phyloP scores from a whole-genome alignment of 805 yeast species.

The Suhomyces tanzawaensis region DNA sequence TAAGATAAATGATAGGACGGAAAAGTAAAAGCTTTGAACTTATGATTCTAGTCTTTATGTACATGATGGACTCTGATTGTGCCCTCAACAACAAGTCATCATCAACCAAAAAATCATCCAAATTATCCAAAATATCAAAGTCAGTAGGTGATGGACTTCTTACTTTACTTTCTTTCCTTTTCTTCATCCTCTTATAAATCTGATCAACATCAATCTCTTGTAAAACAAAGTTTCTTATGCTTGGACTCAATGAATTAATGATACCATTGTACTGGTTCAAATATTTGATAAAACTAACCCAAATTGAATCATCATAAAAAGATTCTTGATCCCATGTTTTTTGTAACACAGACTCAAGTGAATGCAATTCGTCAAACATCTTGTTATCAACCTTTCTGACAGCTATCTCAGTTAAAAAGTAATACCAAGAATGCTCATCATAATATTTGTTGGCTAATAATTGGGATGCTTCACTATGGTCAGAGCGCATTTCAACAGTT shows the following conservation, averaged over 20 bases:
- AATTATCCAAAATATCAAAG: conserved; percentile 19
- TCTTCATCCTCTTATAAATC: conserved; percentile 26
- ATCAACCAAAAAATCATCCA: conserved; percentile 35
- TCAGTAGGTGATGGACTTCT: conserved; percentile 3
- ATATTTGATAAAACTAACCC: conserved; percentile 30
- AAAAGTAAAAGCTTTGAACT: conserved; percentile 31
- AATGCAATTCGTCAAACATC: conserved; percentile 32
- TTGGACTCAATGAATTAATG: conserved; percentile 34
- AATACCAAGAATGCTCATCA: conserved; percentile 36
- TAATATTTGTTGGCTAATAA: conserved; percentile 22
- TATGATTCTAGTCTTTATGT: conserved; percentile 36
- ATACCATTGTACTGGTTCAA: conserved; percentile 38
- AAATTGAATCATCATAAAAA: conserved; percentile 20
- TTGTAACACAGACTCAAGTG: conserved; percentile 10
- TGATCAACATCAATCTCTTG: conserved; percentile 32
- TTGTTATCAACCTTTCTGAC: conserved; percentile 38
- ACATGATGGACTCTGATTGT: conserved; percentile 38
- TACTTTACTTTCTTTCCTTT: conserved; percentile 18
- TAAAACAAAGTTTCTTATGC: conserved; percentile 30
- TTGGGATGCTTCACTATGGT: conserved; percentile 22
- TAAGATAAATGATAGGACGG: conserved; percentile 34
- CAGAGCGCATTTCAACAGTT: conserved; percentile 10
- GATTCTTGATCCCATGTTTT: conserved; percentile 24
- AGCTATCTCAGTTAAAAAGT: conserved; percentile 38
- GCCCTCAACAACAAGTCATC: conserved; percentile 31